phyloP scores from a whole-genome alignment of 164 flowering plant species.

The Aristolochia fimbriata region DNA sequence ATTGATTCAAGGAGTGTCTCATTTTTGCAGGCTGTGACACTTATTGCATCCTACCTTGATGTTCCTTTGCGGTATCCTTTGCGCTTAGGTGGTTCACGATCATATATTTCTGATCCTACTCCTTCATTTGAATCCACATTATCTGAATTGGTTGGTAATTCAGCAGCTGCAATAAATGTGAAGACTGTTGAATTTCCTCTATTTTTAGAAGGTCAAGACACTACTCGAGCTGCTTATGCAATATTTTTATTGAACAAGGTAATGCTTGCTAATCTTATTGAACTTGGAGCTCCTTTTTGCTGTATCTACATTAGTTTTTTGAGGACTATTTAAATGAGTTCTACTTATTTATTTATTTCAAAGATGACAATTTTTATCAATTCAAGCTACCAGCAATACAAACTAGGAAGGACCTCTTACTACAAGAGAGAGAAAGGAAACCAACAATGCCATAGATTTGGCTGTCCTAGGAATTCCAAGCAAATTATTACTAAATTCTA shows the following conservation, averaged over 20 bases:
- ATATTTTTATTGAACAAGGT: slow-evolving; percentile 97
- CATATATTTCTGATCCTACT: slow-evolving; percentile 61
- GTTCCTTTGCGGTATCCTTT: slow-evolving; percentile 88
- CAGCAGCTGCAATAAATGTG: slow-evolving; percentile 19
- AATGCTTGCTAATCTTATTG: not conserved
- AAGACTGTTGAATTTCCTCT: slow-evolving; percentile 82
- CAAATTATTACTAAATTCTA: too few species aligned
- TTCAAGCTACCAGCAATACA: too few species aligned
- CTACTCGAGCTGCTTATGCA: slow-evolving; percentile 94
- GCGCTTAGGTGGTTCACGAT: slow-evolving; percentile 78
- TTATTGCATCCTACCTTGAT: slow-evolving; percentile 70
- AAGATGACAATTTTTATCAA: too few species aligned
- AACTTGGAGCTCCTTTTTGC: too few species aligned
- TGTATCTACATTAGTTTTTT: too few species aligned
- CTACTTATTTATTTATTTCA: too few species aligned
- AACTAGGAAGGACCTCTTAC: too few species aligned
- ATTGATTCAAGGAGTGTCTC: not conserved
- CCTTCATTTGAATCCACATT: slow-evolving; percentile 58
- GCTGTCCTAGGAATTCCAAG: too few species aligned
- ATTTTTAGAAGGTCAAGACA: slow-evolving; percentile 92
- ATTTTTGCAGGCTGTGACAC: slow-evolving; percentile 65
- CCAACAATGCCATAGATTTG: too few species aligned
- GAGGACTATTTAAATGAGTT: too few species aligned
- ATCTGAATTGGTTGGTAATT: slow-evolving; percentile 29
- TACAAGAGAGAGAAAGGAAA: too few species aligned